A percentile compares a stretch with the other conserved stretches of the same genome.
phyloP scores from a whole-genome alignment of 2,329 filamentous ascomycete species.

The Exophiala sp. region DNA sequence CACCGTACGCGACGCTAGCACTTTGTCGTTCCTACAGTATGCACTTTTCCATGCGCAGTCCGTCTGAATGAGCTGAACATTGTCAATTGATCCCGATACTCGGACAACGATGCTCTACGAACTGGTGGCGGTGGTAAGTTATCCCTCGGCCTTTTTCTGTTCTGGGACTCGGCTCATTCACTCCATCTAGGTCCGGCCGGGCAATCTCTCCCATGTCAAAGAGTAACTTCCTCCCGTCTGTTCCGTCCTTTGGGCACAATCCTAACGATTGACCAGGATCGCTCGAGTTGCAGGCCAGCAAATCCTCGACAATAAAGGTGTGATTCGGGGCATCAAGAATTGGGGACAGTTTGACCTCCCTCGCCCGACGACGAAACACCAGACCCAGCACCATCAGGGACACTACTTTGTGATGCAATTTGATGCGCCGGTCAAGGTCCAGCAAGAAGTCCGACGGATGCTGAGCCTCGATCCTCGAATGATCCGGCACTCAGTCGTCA shows the following conservation, averaged over 20 bases:
- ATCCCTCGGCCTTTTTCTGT: not conserved
- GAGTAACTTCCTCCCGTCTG: slow-evolving; percentile 59
- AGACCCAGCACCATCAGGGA: slow-evolving; percentile 74
- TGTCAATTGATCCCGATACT: not conserved
- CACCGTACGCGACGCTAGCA: no score
- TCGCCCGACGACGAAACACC: slow-evolving; percentile 69
- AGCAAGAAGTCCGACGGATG: slow-evolving; percentile 67
- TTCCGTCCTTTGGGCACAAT: slow-evolving; percentile 4
- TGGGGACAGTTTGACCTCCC: slow-evolving; percentile 92
- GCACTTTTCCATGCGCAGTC: not conserved
- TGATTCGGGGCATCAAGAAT: slow-evolving; percentile 87
- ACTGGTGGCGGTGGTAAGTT: slow-evolving; percentile 82
- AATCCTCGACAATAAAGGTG: slow-evolving; percentile 48
- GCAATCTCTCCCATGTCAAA: slow-evolving; percentile 85
- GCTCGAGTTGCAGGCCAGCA: slow-evolving; percentile 18
- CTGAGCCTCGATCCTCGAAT: slow-evolving; percentile 82
- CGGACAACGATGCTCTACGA: slow-evolving; percentile 80
- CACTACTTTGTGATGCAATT: slow-evolving; percentile 99
- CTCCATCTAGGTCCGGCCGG: slow-evolving; percentile 70
- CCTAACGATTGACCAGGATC: slow-evolving; percentile 15
- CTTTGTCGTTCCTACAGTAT: not conserved
- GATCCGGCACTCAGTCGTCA: slow-evolving; percentile 80
- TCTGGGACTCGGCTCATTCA: slow-evolving; percentile 15
- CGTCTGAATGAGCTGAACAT: not conserved
- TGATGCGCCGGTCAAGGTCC: slow-evolving; percentile 68